Percentiles rank a stretch among this genome's conserved stretches.
phyloP scores from a whole-genome alignment of 768 basidiomycete genomes.

The Tephrocybe sp. region DNA sequence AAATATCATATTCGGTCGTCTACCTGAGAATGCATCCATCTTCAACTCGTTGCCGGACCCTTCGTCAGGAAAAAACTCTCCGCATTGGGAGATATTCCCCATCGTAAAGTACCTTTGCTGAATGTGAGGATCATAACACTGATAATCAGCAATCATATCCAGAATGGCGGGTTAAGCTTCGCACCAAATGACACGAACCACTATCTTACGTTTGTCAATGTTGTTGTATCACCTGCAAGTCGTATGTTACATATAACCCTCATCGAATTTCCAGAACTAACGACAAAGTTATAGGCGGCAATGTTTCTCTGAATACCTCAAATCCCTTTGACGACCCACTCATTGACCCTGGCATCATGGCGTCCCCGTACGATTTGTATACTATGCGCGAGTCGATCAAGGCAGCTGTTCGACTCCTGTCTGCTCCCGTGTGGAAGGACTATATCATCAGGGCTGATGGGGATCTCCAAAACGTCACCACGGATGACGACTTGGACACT shows the following conservation, averaged over 20 bases:
- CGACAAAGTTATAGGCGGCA: slow-evolving; percentile 18
- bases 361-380: slow-evolving; percentile 18
- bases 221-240: slow-evolving; percentile 7
- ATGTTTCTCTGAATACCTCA: slow-evolving; percentile 29
- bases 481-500: slow-evolving; percentile 7
- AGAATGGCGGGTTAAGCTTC: slow-evolving; percentile 3
- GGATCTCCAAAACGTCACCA: slow-evolving; percentile 1
- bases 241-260: not conserved
- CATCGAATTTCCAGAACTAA: not conserved
- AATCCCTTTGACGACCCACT: slow-evolving; percentile 36
- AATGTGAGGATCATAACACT: not conserved
- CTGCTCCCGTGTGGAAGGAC: slow-evolving; percentile 16
- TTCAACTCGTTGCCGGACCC: slow-evolving; percentile 24
- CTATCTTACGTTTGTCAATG: not conserved
- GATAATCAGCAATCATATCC: not conserved
- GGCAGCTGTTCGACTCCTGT: slow-evolving; percentile 15
- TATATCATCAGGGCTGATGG: slow-evolving; percentile 15
- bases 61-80: slow-evolving; percentile 26
- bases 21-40: slow-evolving; percentile 20
- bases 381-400: slow-evolving; percentile 20
- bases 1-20: slow-evolving; percentile 25
- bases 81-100: slow-evolving; percentile 29
- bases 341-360: slow-evolving; percentile 36
- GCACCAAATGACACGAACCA: not conserved
- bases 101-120: slow-evolving; percentile 13